These are phyloP conservation scores for Beta lomatogona DNA, from an alignment of 179 eudicot species.

Conservation along the genomic window DNA sequence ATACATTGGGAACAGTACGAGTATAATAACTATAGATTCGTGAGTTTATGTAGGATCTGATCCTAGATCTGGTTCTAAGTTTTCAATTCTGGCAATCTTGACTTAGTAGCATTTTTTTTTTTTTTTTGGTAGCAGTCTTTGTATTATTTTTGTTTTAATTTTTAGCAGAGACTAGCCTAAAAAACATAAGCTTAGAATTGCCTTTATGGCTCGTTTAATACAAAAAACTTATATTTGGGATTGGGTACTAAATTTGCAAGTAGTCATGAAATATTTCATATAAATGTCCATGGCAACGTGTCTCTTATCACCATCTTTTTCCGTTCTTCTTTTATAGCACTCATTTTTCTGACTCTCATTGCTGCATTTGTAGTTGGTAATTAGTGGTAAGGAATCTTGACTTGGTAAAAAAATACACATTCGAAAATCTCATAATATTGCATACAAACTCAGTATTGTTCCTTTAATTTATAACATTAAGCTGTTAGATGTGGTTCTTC, in stretches of 20 bases:
- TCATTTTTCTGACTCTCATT: neutral
- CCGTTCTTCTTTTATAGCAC: neutral
- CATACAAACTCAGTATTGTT: neutral
- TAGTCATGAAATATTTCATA: neutral
- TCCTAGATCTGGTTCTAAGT: neutral
- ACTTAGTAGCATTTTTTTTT: neutral
- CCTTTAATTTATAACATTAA: neutral
- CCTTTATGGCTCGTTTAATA: neutral
- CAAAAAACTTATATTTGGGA: neutral
- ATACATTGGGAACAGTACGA: neutral
- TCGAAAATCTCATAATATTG: neutral
- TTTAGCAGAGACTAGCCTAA: neutral
- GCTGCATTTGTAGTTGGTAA: neutral
- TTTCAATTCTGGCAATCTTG: neutral
- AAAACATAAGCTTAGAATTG: neutral
- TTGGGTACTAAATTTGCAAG: neutral
- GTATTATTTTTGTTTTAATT: neutral
- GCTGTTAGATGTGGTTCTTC: conserved; percentile 1
- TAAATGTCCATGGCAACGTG: too few species aligned
- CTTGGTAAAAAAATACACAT: neutral
- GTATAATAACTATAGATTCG: neutral
- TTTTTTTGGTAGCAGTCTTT: too few species aligned
- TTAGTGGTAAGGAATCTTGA: neutral
- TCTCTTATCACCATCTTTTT: neutral
- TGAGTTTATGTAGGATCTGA: neutral